A percentile compares a stretch with the other conserved stretches of the same genome.
phyloP scores from a whole-genome alignment of 2,329 filamentous ascomycete genomes.

The Diaporthe capsici region DNA sequence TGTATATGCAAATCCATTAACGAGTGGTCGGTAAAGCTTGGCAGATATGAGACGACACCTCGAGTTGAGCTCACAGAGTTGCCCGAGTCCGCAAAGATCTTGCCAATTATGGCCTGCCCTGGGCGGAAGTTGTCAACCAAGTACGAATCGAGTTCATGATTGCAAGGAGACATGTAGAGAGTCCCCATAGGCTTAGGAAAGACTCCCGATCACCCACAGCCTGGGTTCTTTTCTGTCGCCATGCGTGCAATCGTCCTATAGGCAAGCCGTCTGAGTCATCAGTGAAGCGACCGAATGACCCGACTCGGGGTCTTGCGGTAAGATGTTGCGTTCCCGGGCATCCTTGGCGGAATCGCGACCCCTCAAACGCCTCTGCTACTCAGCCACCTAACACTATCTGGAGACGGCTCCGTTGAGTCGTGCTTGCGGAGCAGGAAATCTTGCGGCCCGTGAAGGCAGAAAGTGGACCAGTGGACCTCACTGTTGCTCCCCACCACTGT shows the following conservation, averaged over 20 bases:
- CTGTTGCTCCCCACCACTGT: not conserved
- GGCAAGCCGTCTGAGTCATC: not conserved
- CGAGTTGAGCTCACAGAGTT: not conserved
- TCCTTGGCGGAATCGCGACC: slow-evolving; percentile 3
- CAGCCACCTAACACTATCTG: not conserved
- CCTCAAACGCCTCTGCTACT: slow-evolving; percentile 15
- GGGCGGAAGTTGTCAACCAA: not conserved
- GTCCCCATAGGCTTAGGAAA: not conserved
- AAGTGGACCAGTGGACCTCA: not conserved
- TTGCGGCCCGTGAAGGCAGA: slow-evolving; percentile 18
- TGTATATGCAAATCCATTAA: not conserved
- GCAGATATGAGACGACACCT: slow-evolving; percentile 5
- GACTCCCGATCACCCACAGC: not conserved
- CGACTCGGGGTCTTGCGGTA: slow-evolving; percentile 17
- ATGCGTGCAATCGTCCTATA: not conserved
- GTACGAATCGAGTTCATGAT: no score
- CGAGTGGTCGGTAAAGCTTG: not conserved
- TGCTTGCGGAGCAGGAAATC: slow-evolving; percentile 6
- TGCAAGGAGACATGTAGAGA: not conserved
- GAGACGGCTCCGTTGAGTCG: slow-evolving; percentile 6
- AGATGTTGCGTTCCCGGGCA: not conserved
- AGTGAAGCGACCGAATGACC: not conserved
- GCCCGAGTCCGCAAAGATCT: not conserved
- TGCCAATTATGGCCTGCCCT: not conserved
- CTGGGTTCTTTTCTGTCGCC: not conserved